These are phyloP conservation scores for Inosperma sp. DNA, from an alignment of 768 basidiomycete genomes.

Conservation along the genomic window DNA sequence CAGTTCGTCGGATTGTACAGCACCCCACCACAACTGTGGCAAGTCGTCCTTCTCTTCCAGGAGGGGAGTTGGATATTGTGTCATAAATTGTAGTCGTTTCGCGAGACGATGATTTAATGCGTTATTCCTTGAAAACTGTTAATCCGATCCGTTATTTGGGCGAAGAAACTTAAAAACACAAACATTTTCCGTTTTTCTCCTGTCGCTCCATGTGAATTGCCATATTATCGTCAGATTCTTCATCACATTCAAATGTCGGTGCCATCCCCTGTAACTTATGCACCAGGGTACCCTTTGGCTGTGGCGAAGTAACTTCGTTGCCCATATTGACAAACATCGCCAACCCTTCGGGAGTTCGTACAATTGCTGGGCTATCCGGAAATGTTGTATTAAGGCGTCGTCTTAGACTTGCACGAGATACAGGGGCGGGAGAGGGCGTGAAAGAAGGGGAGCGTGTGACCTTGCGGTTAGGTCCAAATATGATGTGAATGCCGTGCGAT, in stretches of 20 bases:
- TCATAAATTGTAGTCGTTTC: slow-evolving; percentile 55
- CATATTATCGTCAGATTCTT: slow-evolving; percentile 25
- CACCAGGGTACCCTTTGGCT: slow-evolving; percentile 17
- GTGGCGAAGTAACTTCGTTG: slow-evolving; percentile 36
- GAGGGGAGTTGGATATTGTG: slow-evolving; percentile 36
- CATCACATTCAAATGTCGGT: slow-evolving; percentile 34
- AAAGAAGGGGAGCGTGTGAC: slow-evolving; percentile 37
- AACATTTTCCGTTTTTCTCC: slow-evolving; percentile 67
- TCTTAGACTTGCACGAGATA: slow-evolving; percentile 23
- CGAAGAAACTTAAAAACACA: slow-evolving; percentile 14
- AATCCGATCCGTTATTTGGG: slow-evolving; percentile 1
- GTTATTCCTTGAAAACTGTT: slow-evolving; percentile 27
- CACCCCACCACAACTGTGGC: slow-evolving; percentile 71
- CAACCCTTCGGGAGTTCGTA: slow-evolving; percentile 76
- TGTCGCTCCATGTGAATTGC: slow-evolving; percentile 29
- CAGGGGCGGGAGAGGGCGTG: slow-evolving; percentile 24
- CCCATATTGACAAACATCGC: slow-evolving; percentile 58
- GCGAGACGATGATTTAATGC: slow-evolving; percentile 44
- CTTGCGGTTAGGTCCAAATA: too few species aligned
- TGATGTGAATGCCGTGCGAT: too few species aligned
- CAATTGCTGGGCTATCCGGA: slow-evolving; percentile 60
- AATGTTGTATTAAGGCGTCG: slow-evolving; percentile 48
- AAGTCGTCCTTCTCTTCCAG: slow-evolving; percentile 40
- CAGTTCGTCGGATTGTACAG: slow-evolving; percentile 56
- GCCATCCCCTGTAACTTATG: slow-evolving; percentile 36